Evolutionary conservation across 2,329 filamentous ascomycete species (phyloP), one percentile per base, ranked within the genome.

Genomic region (Chaetomium olivaceum): DNA sequence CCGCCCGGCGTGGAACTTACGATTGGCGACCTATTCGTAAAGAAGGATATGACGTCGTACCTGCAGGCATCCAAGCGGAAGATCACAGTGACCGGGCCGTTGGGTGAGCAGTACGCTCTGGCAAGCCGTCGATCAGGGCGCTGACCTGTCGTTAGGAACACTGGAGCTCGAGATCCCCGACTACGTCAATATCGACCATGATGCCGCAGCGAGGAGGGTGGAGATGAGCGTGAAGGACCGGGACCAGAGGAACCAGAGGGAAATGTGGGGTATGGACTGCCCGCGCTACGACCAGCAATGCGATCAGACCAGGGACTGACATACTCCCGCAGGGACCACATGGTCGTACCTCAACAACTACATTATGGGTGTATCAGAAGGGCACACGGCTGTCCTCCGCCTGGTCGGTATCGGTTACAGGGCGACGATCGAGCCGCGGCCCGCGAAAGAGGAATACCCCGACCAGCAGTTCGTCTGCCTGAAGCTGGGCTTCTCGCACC

Each of bases 401-500:
- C 85, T 99, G 61, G 93, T 98, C 31, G 95, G 95, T 75, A 95
- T 99, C 66, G 95, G 95, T 67, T 99, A 97, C 84, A 87, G 94
- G 78, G 95, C 95, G 19, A 91, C 87, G 4, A 85, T 99, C 72
- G 93, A 98, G 78, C 80, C 88, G 65, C 89, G 85, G 48, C 91
- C 91, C 27, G 87, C 82, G 39, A 92, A 90, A 66, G 88, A 90
- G 66, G 83, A 88, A 75, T 97, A 89, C 75, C 87, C 87, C 0
- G 93, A 91, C 51, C 93, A 97, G 79, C 86, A 92, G 76, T 96
- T 96, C 73, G 89, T 99, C 51, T 92, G 91, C 69, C 82, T 99
- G 71, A 98, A 98, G 84, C 91, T 99, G 63, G 95, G 95, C 65
- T 99, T 93, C 80, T 96, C 94, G 68, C 95, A 99, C 83, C 91